Evolutionary conservation across 31 red algal genomes (phyloP).

Genomic region (Asparagopsis taxiformis): DNA sequence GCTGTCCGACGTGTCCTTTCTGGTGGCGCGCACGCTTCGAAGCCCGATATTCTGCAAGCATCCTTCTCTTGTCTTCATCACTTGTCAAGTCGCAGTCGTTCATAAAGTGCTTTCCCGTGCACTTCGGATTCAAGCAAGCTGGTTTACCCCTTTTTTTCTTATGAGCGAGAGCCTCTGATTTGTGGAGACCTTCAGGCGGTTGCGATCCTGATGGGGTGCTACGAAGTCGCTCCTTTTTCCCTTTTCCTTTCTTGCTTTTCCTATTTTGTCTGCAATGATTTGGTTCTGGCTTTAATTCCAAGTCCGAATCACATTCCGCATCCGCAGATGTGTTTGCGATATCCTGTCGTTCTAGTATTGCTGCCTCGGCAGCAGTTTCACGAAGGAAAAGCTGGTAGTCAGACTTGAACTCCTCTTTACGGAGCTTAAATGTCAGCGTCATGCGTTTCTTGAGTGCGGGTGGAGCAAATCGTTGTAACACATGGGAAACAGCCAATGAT

Average conservation of each 20-base stretch:
- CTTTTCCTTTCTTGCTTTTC: background rate
- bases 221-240: background rate
- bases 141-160: background rate
- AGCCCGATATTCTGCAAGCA: background rate
- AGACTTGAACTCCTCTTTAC: background rate
- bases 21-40: background rate
- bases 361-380: background rate
- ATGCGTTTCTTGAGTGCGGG: background rate
- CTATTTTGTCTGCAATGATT: background rate
- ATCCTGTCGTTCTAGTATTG: background rate
- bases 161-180: too few relatives aligned
- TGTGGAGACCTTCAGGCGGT: background rate
- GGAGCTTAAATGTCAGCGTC: background rate
- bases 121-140: background rate
- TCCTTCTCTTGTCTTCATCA: background rate
- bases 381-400: background rate
- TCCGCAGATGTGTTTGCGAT: background rate
- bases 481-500: background rate
- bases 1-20: background rate
- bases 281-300: background rate
- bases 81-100: background rate
- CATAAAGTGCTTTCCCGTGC: background rate
- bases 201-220: background rate
- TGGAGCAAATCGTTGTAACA: background rate
- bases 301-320: background rate